Conservation (phyloP, 805 yeast species). For the Cephaloascus fragrans region DNA sequence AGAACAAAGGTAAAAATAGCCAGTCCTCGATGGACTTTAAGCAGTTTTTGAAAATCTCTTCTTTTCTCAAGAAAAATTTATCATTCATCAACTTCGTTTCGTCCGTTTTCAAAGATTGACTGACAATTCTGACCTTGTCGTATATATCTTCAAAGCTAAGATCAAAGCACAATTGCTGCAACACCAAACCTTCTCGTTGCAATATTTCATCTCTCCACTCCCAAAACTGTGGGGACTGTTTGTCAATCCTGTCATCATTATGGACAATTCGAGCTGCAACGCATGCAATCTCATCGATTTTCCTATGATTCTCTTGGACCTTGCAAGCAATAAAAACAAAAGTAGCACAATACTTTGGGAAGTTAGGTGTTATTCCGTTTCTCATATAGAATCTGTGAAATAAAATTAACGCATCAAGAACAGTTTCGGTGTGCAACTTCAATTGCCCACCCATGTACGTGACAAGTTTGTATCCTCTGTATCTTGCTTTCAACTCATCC, state of each 20-base stretch:
- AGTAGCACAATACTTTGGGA: background rate
- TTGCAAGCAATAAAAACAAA: background rate
- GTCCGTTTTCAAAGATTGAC: constrained; percentile 11
- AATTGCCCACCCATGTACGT: background rate
- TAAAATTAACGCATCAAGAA: background rate
- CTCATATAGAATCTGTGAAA: background rate
- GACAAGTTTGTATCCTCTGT: background rate
- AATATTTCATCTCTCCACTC: background rate
- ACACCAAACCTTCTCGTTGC: background rate
- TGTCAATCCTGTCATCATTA: background rate
- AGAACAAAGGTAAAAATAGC: background rate
- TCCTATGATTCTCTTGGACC: background rate
- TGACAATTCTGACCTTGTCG: constrained; percentile 9
- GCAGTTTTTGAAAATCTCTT: background rate
- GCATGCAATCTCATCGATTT: background rate
- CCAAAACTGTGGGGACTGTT: background rate
- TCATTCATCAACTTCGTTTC: background rate
- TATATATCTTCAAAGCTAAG: background rate
- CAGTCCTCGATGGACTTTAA: background rate
- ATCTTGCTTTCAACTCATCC: background rate
- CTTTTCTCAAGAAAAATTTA: background rate
- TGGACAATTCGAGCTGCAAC: background rate
- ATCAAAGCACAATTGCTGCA: background rate
- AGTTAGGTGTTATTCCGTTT: background rate
- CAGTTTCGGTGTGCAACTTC: background rate